These are phyloP conservation scores for Neurospora intermedia DNA, from an alignment of 495 filamentous ascomycete species.

Conservation along the genomic window DNA sequence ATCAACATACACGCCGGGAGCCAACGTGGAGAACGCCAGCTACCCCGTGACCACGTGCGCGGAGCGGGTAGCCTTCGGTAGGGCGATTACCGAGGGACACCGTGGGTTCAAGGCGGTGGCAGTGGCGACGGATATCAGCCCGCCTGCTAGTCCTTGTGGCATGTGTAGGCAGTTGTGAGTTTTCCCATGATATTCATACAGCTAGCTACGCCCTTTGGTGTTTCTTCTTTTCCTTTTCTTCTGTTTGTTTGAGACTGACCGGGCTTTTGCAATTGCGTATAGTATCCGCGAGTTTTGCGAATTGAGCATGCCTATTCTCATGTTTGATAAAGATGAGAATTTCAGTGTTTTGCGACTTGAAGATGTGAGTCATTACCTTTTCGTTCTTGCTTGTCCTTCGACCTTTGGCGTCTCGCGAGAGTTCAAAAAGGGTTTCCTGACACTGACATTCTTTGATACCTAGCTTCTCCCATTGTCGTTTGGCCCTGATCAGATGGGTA, in stretches of 20 bases:
- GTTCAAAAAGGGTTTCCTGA: neutral
- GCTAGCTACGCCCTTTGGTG: too few relatives aligned
- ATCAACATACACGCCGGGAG: conserved; percentile 50
- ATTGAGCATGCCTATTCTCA: conserved; percentile 63
- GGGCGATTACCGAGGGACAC: conserved; percentile 64
- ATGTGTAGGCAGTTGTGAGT: conserved; percentile 55
- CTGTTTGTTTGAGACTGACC: conserved; percentile 1
- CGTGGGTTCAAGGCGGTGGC: conserved; percentile 69
- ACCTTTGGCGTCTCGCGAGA: neutral
- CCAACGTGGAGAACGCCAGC: conserved; percentile 88
- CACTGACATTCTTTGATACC: neutral
- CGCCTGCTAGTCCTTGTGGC: conserved; percentile 63
- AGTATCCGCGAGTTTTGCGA: conserved; percentile 74
- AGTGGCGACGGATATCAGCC: conserved; percentile 69
- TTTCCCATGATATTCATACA: neutral
- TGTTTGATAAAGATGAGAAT: conserved; percentile 71
- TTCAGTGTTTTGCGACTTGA: conserved; percentile 62
- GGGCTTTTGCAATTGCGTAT: conserved; percentile 6
- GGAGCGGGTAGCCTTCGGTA: conserved; percentile 76
- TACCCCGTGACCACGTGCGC: conserved; percentile 92
- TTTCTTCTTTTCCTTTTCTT: too few relatives aligned
- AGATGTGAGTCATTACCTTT: conserved; percentile 42
- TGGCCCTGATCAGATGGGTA: conserved; percentile 47
- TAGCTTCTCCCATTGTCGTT: conserved; percentile 62
- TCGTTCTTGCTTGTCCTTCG: conserved; percentile 10